A percentile compares a stretch with the other conserved stretches of the same genome.
Conservation (phyloP, 169 alveolate species). For the Eimeria acervulina region DNA sequence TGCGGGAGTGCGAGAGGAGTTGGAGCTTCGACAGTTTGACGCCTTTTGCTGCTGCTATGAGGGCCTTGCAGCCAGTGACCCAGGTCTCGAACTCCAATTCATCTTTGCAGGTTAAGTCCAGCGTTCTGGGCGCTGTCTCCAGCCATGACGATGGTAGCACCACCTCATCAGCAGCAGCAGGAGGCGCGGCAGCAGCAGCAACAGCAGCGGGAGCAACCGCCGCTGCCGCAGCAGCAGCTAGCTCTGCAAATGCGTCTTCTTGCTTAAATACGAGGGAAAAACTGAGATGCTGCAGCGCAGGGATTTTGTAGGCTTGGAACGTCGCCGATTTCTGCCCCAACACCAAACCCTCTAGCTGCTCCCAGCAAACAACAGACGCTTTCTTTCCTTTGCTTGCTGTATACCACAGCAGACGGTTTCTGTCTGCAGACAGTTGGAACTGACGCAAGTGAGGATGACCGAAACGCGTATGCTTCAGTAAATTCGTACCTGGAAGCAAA, state of each 20-base stretch:
- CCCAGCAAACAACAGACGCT: conserved; percentile 61
- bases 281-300: conserved; percentile 87
- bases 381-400: conserved; percentile 82
- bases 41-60: conserved; percentile 79
- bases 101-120: conserved; percentile 89
- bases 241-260: background rate
- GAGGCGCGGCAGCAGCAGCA: background rate
- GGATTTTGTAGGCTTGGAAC: conserved; percentile 85
- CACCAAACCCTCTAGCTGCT: conserved; percentile 83
- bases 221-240: background rate
- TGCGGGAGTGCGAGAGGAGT: conserved; percentile 85
- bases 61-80: conserved; percentile 85
- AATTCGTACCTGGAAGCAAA: conserved; percentile 43
- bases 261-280: conserved; percentile 85
- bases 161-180: background rate
- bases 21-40: conserved; percentile 84
- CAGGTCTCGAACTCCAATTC: conserved; percentile 86
- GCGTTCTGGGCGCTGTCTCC: conserved; percentile 67
- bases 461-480: conserved; percentile 86
- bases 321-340: conserved; percentile 87
- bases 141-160: background rate
- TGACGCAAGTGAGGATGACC: conserved; percentile 89
- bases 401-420: conserved; percentile 87
- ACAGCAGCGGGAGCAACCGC: background rate
- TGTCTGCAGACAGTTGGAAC: conserved; percentile 88